Conservation (phyloP, 495 filamentous ascomycete genomes). For the Trichoderma asperelloides region DNA sequence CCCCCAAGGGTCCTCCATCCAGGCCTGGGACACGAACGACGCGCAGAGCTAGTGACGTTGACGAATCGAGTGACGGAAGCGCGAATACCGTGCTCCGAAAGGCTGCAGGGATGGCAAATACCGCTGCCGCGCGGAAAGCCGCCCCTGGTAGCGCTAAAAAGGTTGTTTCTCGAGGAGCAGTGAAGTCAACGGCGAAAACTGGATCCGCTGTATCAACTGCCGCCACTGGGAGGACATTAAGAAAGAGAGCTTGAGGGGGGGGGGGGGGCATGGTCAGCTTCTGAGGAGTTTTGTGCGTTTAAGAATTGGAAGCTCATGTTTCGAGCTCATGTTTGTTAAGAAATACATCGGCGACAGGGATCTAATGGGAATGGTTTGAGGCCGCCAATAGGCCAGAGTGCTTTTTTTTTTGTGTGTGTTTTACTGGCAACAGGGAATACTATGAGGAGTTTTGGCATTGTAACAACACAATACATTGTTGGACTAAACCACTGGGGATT, state of each 20-base stretch:
- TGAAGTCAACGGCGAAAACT: constrained; percentile 29
- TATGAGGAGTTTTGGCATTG: neutral
- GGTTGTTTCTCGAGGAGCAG: constrained; percentile 25
- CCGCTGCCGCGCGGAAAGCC: constrained; percentile 26
- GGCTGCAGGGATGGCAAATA: constrained; percentile 21
- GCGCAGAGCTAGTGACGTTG: constrained; percentile 37
- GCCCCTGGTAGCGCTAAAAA: constrained; percentile 38
- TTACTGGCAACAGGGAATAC: neutral
- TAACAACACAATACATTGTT: constrained; percentile 1
- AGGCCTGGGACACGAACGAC: constrained; percentile 31
- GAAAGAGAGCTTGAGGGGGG: constrained; percentile 39
- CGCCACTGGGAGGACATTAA: constrained; percentile 35
- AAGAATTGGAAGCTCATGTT: neutral
- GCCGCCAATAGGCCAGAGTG: neutral
- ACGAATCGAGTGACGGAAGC: constrained; percentile 42
- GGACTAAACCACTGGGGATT: neutral
- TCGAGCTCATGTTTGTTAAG: too few relatives aligned
- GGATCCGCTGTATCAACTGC: constrained; percentile 22
- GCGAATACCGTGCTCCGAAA: constrained; percentile 37
- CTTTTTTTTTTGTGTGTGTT: constrained; percentile 13
- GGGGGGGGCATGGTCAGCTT: constrained; percentile 5
- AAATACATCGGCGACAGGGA: neutral
- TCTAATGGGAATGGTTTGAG: neutral
- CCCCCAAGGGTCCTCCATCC: constrained; percentile 14
- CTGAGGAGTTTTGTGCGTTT: neutral